A percentile compares a stretch with the other conserved stretches of the same genome.
Evolutionary conservation across 257 asterid species (phyloP).

Genomic region (Solanum sitiens): DNA sequence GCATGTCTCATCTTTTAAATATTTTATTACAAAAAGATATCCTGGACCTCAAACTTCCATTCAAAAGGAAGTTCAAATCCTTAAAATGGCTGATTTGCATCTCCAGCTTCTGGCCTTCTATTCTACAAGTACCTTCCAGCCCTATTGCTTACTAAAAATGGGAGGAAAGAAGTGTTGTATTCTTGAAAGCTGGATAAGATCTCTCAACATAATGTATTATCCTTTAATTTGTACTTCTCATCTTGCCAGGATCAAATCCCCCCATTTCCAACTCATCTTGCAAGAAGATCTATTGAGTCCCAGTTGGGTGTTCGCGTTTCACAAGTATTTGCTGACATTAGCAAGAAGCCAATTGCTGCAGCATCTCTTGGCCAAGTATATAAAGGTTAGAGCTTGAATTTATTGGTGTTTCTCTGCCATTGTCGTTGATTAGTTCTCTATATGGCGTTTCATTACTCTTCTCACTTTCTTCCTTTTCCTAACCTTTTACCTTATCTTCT

Average conservation of each 20-base stretch:
- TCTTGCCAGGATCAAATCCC: constrained; percentile 89
- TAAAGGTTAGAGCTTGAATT: constrained; percentile 49
- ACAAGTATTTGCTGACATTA: constrained; percentile 82
- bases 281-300: constrained; percentile 75
- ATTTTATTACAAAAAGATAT: background rate
- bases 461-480: background rate
- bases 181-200: background rate
- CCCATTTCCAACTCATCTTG: constrained; percentile 76
- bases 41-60: background rate
- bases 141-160: background rate
- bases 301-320: constrained; percentile 81
- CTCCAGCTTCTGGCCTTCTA: background rate
- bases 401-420: background rate
- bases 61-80: background rate
- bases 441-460: background rate
- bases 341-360: constrained; percentile 89
- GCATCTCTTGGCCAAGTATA: constrained; percentile 98
- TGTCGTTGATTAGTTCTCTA: background rate
- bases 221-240: background rate
- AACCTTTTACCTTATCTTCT: background rate
- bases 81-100: background rate
- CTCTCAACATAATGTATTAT: constrained; percentile 2
- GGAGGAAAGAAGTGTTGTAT: background rate
- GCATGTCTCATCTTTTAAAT: background rate
- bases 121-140: background rate